Evolutionary conservation across 2,329 filamentous ascomycete genomes (phyloP), one percentile per base, ranked within the genome.

Genomic region (Periconia macrospinosa): DNA sequence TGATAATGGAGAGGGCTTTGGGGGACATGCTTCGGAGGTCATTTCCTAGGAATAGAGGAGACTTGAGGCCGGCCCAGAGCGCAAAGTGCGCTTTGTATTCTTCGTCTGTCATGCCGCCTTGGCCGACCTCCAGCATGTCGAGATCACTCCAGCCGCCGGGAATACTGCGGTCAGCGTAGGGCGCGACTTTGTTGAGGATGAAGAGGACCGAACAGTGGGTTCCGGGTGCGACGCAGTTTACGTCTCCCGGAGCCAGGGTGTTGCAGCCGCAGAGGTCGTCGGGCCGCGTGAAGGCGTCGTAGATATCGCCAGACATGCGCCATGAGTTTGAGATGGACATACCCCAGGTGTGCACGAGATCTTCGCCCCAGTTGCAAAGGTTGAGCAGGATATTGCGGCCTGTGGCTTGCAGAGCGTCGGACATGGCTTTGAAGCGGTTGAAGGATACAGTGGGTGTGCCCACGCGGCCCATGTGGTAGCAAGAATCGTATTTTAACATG

Each of bases 61-160:
- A 79, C 48, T 76, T 76, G 43, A 76, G 59, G 7, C 76, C 67
- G 1, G 78, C 76, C 78, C 78, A 81, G 70, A 81, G 76, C 52
- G 70, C 72, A 62, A 81, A 74, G 56, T 78, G 67, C 20, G 67
- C 58, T 60, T 72, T 67, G 62, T 73, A 62, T 58, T 76, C 66
- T 50, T 65, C 60, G 20, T 68, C 65, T 1, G 60, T 63, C 58
- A 64, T 64, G 6, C 65, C 65, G 3, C 66, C 65, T 41, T 69
- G 62, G 1, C 66, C 65, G 3, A 69, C 60, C 47, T 69, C 66
- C 23, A 69, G 64, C 62, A 69, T 68, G 49, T 69, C 68, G 7
- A 68, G 59, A 51, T 70, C 67, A 30, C 62, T 68, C 57, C 65
- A 70, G 11, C 65, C 65, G 18, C 66, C 66, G 10, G 61, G 59